Evolutionary conservation across 139 green algal species (phyloP).

Genomic region (Coelastrella sp.): DNA sequence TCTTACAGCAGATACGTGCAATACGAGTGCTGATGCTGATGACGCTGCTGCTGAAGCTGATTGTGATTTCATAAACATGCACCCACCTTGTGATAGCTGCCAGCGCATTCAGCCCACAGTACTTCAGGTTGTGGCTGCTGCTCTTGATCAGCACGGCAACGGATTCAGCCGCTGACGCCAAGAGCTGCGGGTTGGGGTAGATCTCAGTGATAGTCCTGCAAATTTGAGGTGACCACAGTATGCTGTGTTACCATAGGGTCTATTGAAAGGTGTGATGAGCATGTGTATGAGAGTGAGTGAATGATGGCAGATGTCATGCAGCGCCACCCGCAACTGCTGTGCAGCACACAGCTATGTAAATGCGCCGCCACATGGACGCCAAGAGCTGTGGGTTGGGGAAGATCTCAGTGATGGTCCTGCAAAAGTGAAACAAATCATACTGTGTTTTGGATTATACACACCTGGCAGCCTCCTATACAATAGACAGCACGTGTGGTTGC

Average conservation of each 20-base stretch:
- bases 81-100: conserved; percentile 70
- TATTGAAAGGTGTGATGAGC: background rate
- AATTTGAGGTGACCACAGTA: no score
- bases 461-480: background rate
- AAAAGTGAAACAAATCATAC: background rate
- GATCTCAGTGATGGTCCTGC: conserved; percentile 88
- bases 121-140: conserved; percentile 88
- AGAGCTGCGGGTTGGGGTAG: conserved; percentile 87
- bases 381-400: conserved; percentile 90
- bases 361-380: no score
- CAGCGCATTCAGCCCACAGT: conserved; percentile 91
- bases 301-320: no score
- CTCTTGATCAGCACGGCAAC: conserved; percentile 86
- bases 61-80: background rate
- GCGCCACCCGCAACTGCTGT: no score
- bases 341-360: no score
- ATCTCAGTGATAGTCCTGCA: conserved; percentile 88
- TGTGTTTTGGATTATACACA: no score
- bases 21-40: no score
- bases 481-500: background rate
- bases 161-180: conserved; percentile 83
- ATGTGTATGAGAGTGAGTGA: no score
- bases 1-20: no score
- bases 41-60: background rate
- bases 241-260: background rate